Percentiles rank a stretch among this genome's conserved stretches.
These are phyloP conservation scores for Fusarium napiforme DNA, from an alignment of 2,329 filamentous ascomycete genomes.

Conservation along the genomic window DNA sequence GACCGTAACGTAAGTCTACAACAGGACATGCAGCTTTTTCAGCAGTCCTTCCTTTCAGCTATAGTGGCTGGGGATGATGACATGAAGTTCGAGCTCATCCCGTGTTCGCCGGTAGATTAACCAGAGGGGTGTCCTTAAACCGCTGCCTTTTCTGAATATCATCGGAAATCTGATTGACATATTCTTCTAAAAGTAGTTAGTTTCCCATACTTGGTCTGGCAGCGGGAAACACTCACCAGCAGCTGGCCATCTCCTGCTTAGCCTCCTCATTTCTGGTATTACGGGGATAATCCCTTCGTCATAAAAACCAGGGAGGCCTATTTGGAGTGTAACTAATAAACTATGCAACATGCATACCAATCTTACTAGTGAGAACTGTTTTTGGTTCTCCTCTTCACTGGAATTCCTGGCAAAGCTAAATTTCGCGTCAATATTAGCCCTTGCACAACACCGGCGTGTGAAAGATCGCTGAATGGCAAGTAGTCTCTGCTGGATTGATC, in stretches of 20 bases:
- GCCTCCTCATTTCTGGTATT: neutral
- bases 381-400: accelerated
- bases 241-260: neutral
- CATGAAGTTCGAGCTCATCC: accelerated
- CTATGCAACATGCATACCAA: neutral
- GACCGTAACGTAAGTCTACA: neutral
- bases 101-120: neutral
- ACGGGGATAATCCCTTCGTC: accelerated
- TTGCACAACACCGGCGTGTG: accelerated
- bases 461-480: neutral
- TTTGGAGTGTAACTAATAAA: neutral
- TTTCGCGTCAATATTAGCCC: accelerated
- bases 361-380: accelerated
- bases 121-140: neutral
- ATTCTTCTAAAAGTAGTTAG: neutral
- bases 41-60: neutral
- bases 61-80: neutral
- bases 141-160: neutral
- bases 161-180: neutral
- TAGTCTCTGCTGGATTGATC: too few relatives aligned
- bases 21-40: neutral
- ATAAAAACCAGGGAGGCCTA: accelerated
- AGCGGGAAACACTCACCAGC: neutral
- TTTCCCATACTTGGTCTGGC: accelerated
- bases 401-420: accelerated